Base-by-base conservation (phyloP, 129 eudicot species). In the Escallonia rubra region DNA sequence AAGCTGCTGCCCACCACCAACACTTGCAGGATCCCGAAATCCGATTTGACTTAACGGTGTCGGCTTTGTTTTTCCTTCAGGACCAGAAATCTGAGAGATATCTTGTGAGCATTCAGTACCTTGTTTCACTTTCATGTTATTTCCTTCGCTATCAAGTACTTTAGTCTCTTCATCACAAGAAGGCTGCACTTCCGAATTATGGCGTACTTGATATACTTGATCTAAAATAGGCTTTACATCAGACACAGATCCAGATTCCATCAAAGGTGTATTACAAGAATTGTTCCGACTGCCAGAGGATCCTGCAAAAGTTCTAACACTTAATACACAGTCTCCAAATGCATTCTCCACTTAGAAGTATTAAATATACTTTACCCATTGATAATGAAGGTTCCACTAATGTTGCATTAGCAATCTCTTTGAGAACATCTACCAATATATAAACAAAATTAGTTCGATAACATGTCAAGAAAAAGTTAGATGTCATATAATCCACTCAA, bases 21-120 rank as follows among this genome's bases (percentile, higher is more conserved):
- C 72, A 83, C 85, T 89, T 52, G 96, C 99, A 71, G 99, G 93
- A 77, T 93, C 99, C 63, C 78, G 85, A 69, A 93, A 93, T 59
- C 99, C 99, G 5, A 74, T 75, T 80, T 93, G 99, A 81, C 96
- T 93, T 68, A 87, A 67, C 70, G 99, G 99, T 78, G 99, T 93
- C 55, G 67, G 73, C 77, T 80, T 89, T 74, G 79, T 57, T 42
- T 74, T 81, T 11, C 75, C 78, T 71, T 90, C 91, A 43, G 96
- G 96, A 8, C 92, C 96, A 45, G 99, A 93, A 67, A 93, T 84
- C 86, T 93, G 99, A 80, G 99, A 93, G 68, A 69, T 73, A 65
- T 93, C 88, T 45, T 69, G 83, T 8, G 80, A 78, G 66, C 40
- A 55, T 69, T 70, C 70, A 58, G 57, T 63, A 14, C 59, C 61